These are phyloP conservation scores for Ambispora gerdemannii DNA, from an alignment of 192 early-diverging fungal genomes.

Conservation along the genomic window DNA sequence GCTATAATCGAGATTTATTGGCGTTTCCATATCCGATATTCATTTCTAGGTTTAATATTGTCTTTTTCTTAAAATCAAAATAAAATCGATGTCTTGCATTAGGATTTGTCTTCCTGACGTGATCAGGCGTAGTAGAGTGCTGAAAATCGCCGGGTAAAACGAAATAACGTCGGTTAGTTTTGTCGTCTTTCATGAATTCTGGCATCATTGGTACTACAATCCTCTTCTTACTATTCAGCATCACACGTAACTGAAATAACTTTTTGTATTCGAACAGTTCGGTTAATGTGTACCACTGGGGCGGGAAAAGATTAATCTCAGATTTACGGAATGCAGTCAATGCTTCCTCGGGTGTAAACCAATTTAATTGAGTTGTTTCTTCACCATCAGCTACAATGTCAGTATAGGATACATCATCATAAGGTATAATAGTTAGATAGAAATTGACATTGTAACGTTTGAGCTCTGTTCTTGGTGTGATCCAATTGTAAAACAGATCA, in stretches of 20 bases:
- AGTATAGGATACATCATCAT: slow-evolving; percentile 37
- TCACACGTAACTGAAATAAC: slow-evolving; percentile 45
- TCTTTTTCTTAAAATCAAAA: not conserved
- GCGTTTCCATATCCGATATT: no score
- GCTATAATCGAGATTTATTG: no score
- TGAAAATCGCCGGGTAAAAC: slow-evolving; percentile 46
- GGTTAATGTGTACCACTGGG: slow-evolving; percentile 60
- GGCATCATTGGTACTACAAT: slow-evolving; percentile 38
- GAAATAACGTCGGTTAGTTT: slow-evolving; percentile 28
- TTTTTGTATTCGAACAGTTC: slow-evolving; percentile 44
- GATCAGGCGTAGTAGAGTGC: slow-evolving; percentile 30
- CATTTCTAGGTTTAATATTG: slow-evolving; percentile 12
- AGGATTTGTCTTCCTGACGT: not conserved
- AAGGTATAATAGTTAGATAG: slow-evolving; percentile 55
- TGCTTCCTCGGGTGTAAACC: slow-evolving; percentile 65
- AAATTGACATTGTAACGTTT: slow-evolving; percentile 67
- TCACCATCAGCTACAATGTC: slow-evolving; percentile 49
- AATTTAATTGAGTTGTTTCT: slow-evolving; percentile 61
- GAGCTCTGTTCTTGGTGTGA: slow-evolving; percentile 55
- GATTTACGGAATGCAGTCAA: slow-evolving; percentile 46
- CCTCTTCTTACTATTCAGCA: slow-evolving; percentile 20
- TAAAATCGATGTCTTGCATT: not conserved
- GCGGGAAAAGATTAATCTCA: slow-evolving; percentile 56
- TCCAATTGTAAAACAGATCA: slow-evolving; percentile 63
- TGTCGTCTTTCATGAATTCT: slow-evolving; percentile 36